Conservation (phyloP, 2,329 filamentous ascomycete genomes). For the Pseudogymnoascus sp. region DNA sequence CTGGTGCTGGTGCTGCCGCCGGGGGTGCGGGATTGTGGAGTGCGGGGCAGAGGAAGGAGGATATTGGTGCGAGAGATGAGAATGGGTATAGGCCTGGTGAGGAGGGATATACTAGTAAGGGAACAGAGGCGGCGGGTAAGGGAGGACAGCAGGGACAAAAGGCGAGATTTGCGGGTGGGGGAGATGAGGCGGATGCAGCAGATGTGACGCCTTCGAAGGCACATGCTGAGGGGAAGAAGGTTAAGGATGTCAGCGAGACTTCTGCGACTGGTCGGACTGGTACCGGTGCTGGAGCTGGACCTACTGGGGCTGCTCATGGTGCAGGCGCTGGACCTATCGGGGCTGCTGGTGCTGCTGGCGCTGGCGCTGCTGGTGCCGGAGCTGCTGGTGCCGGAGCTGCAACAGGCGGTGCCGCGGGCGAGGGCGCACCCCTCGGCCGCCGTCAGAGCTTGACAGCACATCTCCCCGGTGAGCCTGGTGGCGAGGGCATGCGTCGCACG, state of each 20-base stretch:
- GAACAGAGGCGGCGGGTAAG: neutral
- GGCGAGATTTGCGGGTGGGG: neutral
- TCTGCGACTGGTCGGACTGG: neutral
- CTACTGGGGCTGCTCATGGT: neutral
- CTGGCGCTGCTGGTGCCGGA: neutral
- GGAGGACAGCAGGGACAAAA: neutral
- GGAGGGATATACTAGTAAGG: neutral
- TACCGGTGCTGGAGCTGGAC: neutral
- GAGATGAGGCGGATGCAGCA: neutral
- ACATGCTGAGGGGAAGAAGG: slow-evolving; percentile 9
- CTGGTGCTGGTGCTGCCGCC: neutral
- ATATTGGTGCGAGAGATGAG: neutral
- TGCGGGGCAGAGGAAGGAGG: neutral
- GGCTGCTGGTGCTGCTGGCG: neutral
- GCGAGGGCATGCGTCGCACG: slow-evolving; percentile 19
- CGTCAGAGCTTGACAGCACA: slow-evolving; percentile 18
- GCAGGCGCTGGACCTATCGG: neutral
- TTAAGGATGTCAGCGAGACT: slow-evolving; percentile 13
- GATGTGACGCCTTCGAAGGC: neutral
- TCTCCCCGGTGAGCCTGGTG: slow-evolving; percentile 18
- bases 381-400: neutral
- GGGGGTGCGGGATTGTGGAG: neutral
- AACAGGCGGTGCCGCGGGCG: neutral
- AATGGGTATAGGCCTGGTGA: neutral
- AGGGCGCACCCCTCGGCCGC: neutral